Percentiles rank a stretch among this genome's conserved stretches.
Conservation (phyloP, 441 rosid genomes). For the Jatropha multifida region DNA sequence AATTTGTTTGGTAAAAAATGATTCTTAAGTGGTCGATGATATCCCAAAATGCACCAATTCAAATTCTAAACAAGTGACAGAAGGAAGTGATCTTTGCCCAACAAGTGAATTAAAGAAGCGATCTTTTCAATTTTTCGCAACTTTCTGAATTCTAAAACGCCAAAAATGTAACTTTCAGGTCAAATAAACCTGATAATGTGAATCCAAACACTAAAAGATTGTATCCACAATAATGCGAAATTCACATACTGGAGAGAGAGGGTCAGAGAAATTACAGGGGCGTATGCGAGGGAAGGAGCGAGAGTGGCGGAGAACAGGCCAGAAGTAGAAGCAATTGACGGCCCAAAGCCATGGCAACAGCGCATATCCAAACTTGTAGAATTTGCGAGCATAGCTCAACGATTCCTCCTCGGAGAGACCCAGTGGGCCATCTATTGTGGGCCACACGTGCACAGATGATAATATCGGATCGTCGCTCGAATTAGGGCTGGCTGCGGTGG, state of each 20-base stretch:
- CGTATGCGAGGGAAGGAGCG: slow-evolving; percentile 84
- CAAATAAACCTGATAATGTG: background rate
- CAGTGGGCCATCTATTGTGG: slow-evolving; percentile 88
- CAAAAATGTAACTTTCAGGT: background rate
- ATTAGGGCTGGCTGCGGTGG: slow-evolving; percentile 7
- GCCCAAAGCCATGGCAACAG: slow-evolving; percentile 95
- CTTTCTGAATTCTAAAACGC: background rate
- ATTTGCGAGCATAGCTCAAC: slow-evolving; percentile 69
- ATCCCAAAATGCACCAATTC: background rate
- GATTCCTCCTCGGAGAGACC: slow-evolving; percentile 93
- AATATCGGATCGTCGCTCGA: slow-evolving; percentile 35
- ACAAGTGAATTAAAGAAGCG: background rate
- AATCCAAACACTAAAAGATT: background rate
- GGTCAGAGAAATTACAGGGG: slow-evolving; percentile 43
- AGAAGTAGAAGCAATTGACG: slow-evolving; percentile 97
- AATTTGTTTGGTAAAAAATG: no score
- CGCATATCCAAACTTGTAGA: slow-evolving; percentile 86
- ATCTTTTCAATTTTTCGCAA: background rate
- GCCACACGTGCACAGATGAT: slow-evolving; percentile 68
- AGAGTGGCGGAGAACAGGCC: slow-evolving; percentile 91
- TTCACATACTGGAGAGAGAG: background rate
- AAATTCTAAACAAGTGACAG: background rate
- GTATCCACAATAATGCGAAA: background rate
- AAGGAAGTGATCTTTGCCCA: no score
- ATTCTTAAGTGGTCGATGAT: no score